Evolutionary conservation across 371 early-diverging fungal genomes (phyloP), one percentile per base, ranked within the genome.

Genomic region (Mortierella sp.): DNA sequence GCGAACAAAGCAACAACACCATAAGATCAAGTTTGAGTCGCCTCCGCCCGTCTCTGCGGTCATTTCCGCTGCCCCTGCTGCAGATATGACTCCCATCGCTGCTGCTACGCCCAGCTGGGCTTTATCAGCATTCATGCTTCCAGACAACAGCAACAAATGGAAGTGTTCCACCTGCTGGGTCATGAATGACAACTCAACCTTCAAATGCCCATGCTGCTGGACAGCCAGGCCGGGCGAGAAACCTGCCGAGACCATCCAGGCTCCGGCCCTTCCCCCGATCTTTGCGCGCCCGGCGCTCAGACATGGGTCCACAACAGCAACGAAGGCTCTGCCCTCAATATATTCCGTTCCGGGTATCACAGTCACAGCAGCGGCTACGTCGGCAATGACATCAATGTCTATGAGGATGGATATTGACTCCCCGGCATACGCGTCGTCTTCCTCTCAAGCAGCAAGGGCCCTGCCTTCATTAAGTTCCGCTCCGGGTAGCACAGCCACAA

Each of bases 131-230:
- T 61, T 69, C 50, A 70, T 64, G 52, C 23, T 31, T 15, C 69
- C 63, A 1, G 66, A 65, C 23, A 58, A 9, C 23, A 31, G 30
- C 8, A 44, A 49, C 34, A 72, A 72, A 44, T 72, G 72, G 72
- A 72, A 66, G 50, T 72, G 72, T 27, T 48, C 62, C 0, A 58
- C 66, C 2, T 72, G 72, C n/a, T 66, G 61, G 19, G 61, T 61
- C 21, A 21, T 30, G 42, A 72, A 61, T 21, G 37, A 56, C 6
- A 57, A 72, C 43, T 41, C 51, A 5, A 4, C 42, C 2, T 26
- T 15, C 37, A 72, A 61, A 15, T 72, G 72, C 37, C 62, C 53
- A 0, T 65, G 66, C 21, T 72, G 72, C 21, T 61, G 66, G 6
- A 66, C 66, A 0, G 50, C 57, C 7, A 72, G 46, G 46, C 54